Evolutionary conservation across 1,139 yeast genomes (phyloP).

Genomic region (Zygosaccharomyces sapae): DNA sequence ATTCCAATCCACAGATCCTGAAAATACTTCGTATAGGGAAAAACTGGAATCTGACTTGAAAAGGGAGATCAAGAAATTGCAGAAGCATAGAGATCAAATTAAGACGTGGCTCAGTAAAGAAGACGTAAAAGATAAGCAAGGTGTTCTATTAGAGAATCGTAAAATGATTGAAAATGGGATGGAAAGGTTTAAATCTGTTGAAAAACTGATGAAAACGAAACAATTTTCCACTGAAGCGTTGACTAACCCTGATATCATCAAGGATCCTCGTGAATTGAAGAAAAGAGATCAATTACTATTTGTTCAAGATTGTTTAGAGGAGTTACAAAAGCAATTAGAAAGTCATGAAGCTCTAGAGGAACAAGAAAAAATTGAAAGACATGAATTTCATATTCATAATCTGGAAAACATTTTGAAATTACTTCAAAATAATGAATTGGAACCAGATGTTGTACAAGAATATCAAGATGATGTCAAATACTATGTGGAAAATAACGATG

Average conservation of each 20-base stretch:
- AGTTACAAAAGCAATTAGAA: conserved; percentile 77
- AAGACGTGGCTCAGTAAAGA: conserved; percentile 92
- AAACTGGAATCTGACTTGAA: conserved; percentile 89
- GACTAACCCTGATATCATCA: conserved; percentile 56
- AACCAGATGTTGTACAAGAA: conserved; percentile 73
- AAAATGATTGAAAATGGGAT: conserved; percentile 83
- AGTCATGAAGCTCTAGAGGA: conserved; percentile 74
- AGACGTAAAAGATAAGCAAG: conserved; percentile 86
- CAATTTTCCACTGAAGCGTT: conserved; percentile 94
- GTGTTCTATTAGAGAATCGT: conserved; percentile 68
- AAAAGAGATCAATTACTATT: conserved; percentile 73
- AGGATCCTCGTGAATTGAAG: conserved; percentile 75
- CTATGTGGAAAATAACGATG: conserved; percentile 92
- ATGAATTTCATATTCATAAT: conserved; percentile 71
- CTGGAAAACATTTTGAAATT: conserved; percentile 74
- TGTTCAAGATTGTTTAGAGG: conserved; percentile 71
- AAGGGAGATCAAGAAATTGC: conserved; percentile 93
- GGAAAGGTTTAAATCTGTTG: conserved; percentile 96
- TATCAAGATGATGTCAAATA: conserved; percentile 88
- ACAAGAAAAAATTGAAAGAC: conserved; percentile 65
- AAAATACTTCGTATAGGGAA: conserved; percentile 82
- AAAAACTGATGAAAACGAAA: conserved; percentile 89
- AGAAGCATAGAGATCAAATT: conserved; percentile 90
- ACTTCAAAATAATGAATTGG: conserved; percentile 78
- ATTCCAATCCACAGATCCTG: conserved; percentile 64